Percentiles rank a stretch among this genome's conserved stretches.
Conservation (phyloP, 1,284 basidiomycete species). For the Apiotrichum brassicae region DNA sequence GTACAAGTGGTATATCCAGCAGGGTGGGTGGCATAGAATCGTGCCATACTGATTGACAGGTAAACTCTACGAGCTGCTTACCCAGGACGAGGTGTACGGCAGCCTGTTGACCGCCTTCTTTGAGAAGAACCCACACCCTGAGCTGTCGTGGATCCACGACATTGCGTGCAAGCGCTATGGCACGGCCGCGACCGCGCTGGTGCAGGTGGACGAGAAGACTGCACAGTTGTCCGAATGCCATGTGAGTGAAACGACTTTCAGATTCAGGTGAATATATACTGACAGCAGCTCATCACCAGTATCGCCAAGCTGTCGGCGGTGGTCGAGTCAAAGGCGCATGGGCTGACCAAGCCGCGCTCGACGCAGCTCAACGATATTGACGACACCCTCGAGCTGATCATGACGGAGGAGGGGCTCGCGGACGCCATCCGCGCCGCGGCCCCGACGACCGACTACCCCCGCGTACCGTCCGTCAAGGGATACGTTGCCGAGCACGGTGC, state of each 20-base stretch:
- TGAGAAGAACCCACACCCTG: slow-evolving; percentile 55
- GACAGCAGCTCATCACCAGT: slow-evolving; percentile 71
- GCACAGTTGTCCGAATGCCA: slow-evolving; percentile 57
- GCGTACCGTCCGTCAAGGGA: slow-evolving; percentile 6
- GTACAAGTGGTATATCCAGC: slow-evolving; percentile 61
- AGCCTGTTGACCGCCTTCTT: slow-evolving; percentile 72
- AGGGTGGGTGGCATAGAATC: slow-evolving; percentile 36
- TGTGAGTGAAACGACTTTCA: no score
- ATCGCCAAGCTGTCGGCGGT: slow-evolving; percentile 82
- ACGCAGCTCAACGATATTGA: slow-evolving; percentile 41
- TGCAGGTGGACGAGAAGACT: slow-evolving; percentile 57
- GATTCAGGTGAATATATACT: not conserved
- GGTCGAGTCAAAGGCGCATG: slow-evolving; percentile 56
- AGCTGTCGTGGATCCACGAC: slow-evolving; percentile 86
- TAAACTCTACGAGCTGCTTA: slow-evolving; percentile 66
- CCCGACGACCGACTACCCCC: slow-evolving; percentile 6
- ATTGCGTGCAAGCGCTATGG: slow-evolving; percentile 64
- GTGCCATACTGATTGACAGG: slow-evolving; percentile 49
- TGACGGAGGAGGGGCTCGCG: slow-evolving; percentile 51
- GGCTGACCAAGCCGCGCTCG: slow-evolving; percentile 17
- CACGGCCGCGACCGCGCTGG: slow-evolving; percentile 60
- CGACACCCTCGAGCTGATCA: slow-evolving; percentile 52
- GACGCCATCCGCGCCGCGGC: slow-evolving; percentile 19
- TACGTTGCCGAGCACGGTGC: slow-evolving; percentile 17
- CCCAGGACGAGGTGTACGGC: slow-evolving; percentile 59